phyloP scores from a whole-genome alignment of 1,284 basidiomycete genomes.

The Coniferiporia sulphurascens region DNA sequence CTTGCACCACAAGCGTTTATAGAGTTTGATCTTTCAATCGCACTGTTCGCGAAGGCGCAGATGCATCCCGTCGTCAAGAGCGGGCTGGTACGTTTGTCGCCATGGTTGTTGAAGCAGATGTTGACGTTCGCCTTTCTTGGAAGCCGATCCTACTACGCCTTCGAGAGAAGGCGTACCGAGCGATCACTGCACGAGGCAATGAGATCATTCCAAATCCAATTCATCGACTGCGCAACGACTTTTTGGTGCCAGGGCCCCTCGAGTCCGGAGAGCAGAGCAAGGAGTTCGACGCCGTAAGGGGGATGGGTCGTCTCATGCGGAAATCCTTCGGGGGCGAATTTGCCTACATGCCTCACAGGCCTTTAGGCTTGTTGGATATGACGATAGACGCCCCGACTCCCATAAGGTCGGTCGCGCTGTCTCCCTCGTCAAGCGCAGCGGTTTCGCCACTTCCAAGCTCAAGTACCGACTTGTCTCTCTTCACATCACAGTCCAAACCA shows the following conservation, averaged over 20 bases:
- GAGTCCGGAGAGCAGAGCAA: not conserved
- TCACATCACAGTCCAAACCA: not conserved
- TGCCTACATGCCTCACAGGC: not conserved
- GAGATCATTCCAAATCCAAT: not conserved
- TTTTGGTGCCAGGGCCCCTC: not conserved
- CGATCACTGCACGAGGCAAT: not conserved
- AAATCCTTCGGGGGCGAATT: not conserved
- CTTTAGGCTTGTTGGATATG: not conserved
- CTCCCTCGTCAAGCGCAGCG: not conserved
- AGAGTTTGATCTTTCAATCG: conserved; percentile 21
- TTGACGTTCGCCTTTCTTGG: not conserved
- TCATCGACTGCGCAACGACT: not conserved
- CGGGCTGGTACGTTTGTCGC: conserved; percentile 5
- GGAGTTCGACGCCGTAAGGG: not conserved
- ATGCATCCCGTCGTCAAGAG: conserved; percentile 11
- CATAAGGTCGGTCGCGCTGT: not conserved
- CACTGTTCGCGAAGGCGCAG: conserved; percentile 20
- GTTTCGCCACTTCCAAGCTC: not conserved
- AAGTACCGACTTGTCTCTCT: not conserved
- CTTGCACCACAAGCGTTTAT: conserved; percentile 19
- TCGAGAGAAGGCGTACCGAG: conserved; percentile 8
- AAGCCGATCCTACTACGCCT: conserved; percentile 10
- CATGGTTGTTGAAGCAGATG: not conserved
- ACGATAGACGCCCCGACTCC: not conserved
- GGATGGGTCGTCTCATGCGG: not conserved